Base-by-base conservation (phyloP, 192 early-diverging fungal species). In the Diversispora epigaea region DNA sequence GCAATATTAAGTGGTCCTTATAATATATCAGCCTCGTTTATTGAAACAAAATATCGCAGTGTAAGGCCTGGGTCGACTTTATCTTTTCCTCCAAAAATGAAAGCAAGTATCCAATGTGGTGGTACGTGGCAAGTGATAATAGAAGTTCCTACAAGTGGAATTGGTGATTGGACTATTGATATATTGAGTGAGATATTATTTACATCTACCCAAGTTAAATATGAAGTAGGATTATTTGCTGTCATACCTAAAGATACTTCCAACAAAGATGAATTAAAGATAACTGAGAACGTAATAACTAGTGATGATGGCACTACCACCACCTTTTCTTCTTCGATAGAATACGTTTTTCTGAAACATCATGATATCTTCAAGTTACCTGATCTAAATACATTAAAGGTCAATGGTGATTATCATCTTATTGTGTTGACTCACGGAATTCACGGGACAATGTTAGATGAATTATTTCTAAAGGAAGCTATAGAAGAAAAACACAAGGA, bases 381-480 rank as follows among this genome's bases (percentile, higher is more conserved):
- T 7, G 22, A 61, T 25, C 58, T 61, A 15, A 55, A 43, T 19
- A 47, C 14, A 12, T 57, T 19, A 57, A 14, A 68, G 7, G 40
- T 41, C 6, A 46, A 12, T n/a, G 52, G 76, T 21, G 77, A 49
- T 52, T 55, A 78, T 44, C 83, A 84, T 49, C 56, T 84, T 19
- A 77, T 84, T 0, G 19, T 84, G 3, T 44, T 84, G 61, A 84
- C 83, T 11, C 83, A 84, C 68, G 83, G 83, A 11, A 55, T 84
- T 8, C 72, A 82, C 56, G 83, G 83, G 8, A 71, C 75, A 19
- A 73, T 76, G 69, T 60, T 81, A 19, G 83, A 84, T 65, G 32
- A 80, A 77, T 73, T 82, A 21, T 84, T 82, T 41, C 55, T 84
- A 6, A 80, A 76, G 25, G 81, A 84, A 44, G 65, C 79, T 43